Conservation (phyloP, 1,139 yeast species). For the Zygosaccharomyces sapae region DNA sequence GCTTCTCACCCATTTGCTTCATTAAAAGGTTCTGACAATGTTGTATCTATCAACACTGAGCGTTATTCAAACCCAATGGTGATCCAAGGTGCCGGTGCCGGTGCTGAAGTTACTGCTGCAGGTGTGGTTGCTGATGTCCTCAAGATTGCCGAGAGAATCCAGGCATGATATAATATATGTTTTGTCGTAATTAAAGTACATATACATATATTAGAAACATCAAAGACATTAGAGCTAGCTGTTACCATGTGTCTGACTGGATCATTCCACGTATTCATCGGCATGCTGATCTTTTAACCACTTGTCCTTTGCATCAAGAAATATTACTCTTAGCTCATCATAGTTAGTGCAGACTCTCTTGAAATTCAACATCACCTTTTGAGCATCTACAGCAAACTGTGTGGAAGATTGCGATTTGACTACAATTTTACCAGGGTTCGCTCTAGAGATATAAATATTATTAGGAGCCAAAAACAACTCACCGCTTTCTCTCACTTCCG, state of each 20-base stretch:
- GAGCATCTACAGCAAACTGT: slow-evolving; percentile 51
- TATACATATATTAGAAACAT: not conserved
- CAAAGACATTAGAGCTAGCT: not conserved
- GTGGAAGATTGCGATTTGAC: slow-evolving; percentile 31
- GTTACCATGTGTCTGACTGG: not conserved
- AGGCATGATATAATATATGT: slow-evolving; percentile 7
- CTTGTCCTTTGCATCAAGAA: slow-evolving; percentile 52
- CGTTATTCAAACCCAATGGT: slow-evolving; percentile 91
- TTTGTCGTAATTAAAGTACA: slow-evolving; percentile 4
- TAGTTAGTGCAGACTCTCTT: slow-evolving; percentile 57
- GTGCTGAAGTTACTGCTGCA: slow-evolving; percentile 97
- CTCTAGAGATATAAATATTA: slow-evolving; percentile 65
- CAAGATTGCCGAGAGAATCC: slow-evolving; percentile 81
- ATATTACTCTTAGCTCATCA: slow-evolving; percentile 46
- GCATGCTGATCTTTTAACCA: slow-evolving; percentile 36
- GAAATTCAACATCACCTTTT: slow-evolving; percentile 66
- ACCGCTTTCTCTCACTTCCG: slow-evolving; percentile 80
- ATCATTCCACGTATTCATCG: slow-evolving; percentile 15
- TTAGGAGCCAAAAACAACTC: slow-evolving; percentile 78
- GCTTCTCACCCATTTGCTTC: slow-evolving; percentile 93
- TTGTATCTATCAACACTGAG: slow-evolving; percentile 82
- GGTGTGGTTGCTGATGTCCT: slow-evolving; percentile 94
- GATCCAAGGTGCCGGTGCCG: slow-evolving; percentile 99
- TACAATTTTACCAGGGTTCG: slow-evolving; percentile 41
- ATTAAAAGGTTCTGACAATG: slow-evolving; percentile 92